These are phyloP conservation scores for Diatrype stigma DNA, from an alignment of 2,329 filamentous ascomycete species.

Conservation along the genomic window DNA sequence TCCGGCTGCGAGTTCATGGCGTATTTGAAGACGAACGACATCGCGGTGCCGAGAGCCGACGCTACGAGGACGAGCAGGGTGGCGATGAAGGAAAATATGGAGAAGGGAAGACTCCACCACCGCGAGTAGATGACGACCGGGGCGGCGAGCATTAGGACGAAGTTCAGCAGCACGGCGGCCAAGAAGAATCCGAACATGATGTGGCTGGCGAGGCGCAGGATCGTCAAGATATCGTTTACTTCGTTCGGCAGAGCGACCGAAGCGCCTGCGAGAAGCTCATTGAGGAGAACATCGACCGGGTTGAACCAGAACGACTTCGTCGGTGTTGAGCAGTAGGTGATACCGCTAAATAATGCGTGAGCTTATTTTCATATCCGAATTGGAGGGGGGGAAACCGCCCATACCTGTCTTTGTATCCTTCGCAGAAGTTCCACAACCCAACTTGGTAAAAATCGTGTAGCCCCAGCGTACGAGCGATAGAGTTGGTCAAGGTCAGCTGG, in stretches of 20 bases:
- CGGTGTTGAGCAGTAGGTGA: conserved; percentile 71
- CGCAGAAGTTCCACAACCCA: conserved; percentile 88
- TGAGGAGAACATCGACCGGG: conserved; percentile 74
- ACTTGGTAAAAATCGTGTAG: conserved; percentile 94
- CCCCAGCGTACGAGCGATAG: conserved; percentile 78
- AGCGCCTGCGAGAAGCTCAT: conserved; percentile 76
- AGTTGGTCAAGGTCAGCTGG: conserved; percentile 71
- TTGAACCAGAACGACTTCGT: conserved; percentile 83
- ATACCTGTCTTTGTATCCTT: conserved; percentile 68
- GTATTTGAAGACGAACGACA: conserved; percentile 77
- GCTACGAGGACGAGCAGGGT: conserved; percentile 66
- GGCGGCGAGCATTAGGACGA: conserved; percentile 67
- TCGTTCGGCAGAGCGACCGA: conserved; percentile 75
- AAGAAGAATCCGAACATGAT: conserved; percentile 92
- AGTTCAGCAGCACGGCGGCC: conserved; percentile 63
- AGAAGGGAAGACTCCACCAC: conserved; percentile 61
- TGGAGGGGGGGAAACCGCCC: conserved; percentile 14
- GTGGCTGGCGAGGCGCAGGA: conserved; percentile 71
- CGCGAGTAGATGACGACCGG: conserved; percentile 51
- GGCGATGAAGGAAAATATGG: conserved; percentile 63
- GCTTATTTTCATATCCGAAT: conserved; percentile 28
- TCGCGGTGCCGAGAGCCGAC: conserved; percentile 72
- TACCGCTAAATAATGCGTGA: conserved; percentile 52
- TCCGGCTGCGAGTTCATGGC: conserved; percentile 67
- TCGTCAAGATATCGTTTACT: conserved; percentile 66